Evolutionary conservation across 202 grass and related monocot species (phyloP).

Genomic region (Cymbopogon flexuosus): DNA sequence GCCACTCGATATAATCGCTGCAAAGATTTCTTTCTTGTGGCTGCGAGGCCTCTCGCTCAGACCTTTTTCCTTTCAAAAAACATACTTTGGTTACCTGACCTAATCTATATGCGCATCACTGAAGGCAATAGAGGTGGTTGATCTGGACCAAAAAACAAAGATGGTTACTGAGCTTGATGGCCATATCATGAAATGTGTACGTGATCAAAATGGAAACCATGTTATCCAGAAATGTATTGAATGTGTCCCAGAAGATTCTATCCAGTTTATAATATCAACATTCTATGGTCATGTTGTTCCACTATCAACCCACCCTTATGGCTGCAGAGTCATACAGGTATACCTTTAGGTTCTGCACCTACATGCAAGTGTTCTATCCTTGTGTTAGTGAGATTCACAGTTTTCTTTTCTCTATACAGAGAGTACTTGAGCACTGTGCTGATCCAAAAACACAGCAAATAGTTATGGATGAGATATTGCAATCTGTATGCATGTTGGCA

Average conservation of each 20-base stretch:
- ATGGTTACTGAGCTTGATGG: slow-evolving; percentile 85
- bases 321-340: slow-evolving; percentile 92
- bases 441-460: slow-evolving; percentile 70
- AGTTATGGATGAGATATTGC: slow-evolving; percentile 85
- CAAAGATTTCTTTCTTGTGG: not conserved
- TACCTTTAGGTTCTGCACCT: slow-evolving; percentile 6
- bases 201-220: slow-evolving; percentile 97
- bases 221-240: slow-evolving; percentile 98
- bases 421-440: slow-evolving; percentile 86
- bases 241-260: slow-evolving; percentile 75
- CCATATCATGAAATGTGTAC: slow-evolving; percentile 78
- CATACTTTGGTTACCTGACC: not conserved
- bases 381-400: slow-evolving; percentile 1
- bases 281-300: slow-evolving; percentile 86
- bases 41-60: not conserved
- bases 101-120: slow-evolving; percentile 24
- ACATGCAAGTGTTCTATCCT: not conserved
- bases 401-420: slow-evolving; percentile 43
- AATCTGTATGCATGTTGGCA: slow-evolving; percentile 77
- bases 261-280: slow-evolving; percentile 80
- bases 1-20: not conserved
- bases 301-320: slow-evolving; percentile 89
- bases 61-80: not conserved
- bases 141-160: slow-evolving; percentile 86
- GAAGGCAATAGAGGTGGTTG: slow-evolving; percentile 91